Evolutionary conservation across 2,329 filamentous ascomycete species (phyloP).

Genomic region (Calonectria montana): DNA sequence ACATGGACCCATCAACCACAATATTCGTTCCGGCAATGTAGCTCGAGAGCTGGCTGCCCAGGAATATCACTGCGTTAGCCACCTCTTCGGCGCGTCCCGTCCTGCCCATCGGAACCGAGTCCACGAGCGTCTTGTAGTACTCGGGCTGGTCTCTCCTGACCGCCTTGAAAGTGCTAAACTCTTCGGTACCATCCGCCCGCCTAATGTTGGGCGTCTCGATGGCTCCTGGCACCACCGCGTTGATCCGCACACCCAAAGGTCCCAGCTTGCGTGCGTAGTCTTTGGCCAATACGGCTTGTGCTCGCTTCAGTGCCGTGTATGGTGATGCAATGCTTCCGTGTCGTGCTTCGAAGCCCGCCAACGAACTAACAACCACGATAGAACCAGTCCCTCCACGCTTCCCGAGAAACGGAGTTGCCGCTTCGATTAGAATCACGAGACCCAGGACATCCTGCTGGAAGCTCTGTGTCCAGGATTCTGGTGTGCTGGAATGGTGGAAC

Average conservation of each 20-base stretch:
- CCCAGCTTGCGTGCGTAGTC: conserved; percentile 35
- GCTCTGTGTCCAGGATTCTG: conserved; percentile 38
- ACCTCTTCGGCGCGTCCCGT: conserved; percentile 34
- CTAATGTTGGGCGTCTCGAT: conserved; percentile 31
- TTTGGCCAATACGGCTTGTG: conserved; percentile 39
- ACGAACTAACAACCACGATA: conserved; percentile 40
- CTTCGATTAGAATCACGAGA: conserved; percentile 35
- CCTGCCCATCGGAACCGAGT: conserved; percentile 25
- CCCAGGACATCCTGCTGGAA: conserved; percentile 41
- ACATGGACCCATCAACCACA: conserved; percentile 38
- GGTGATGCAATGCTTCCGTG: conserved; percentile 25
- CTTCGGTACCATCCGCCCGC: conserved; percentile 32
- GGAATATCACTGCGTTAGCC: conserved; percentile 38
- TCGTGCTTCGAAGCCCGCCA: conserved; percentile 36
- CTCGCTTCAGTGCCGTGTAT: conserved; percentile 39
- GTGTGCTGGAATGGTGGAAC: conserved; percentile 5
- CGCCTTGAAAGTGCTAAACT: conserved; percentile 32
- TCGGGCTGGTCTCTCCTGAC: conserved; percentile 19
- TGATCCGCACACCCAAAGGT: conserved; percentile 38
- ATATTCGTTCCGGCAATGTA: conserved; percentile 36
- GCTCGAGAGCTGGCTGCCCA: conserved; percentile 35
- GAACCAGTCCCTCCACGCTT: conserved; percentile 33
- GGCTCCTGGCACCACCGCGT: conserved; percentile 33
- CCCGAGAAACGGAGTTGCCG: conserved; percentile 30
- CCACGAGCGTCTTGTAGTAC: conserved; percentile 13